phyloP scores from a whole-genome alignment of 495 filamentous ascomycete genomes.

The Neurospora terricola region DNA sequence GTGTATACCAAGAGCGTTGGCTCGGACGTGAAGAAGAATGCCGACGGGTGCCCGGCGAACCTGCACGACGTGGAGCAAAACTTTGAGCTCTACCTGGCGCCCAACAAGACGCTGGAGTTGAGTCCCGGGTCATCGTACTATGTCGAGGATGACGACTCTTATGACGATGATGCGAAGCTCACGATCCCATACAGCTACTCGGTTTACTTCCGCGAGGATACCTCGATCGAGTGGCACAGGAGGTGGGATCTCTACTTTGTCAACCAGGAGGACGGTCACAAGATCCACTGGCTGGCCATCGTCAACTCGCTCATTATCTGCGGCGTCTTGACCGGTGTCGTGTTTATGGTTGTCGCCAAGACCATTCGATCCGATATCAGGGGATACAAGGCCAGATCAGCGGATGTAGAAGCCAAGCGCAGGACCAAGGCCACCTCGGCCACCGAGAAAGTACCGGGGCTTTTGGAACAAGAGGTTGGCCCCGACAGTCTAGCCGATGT shows the following conservation, averaged over 20 bases:
- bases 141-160: slow-evolving; percentile 38
- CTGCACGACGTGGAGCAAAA: slow-evolving; percentile 50
- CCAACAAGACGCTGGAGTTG: slow-evolving; percentile 46
- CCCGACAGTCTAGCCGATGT: slow-evolving; percentile 47
- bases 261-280: slow-evolving; percentile 75
- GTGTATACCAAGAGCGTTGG: slow-evolving; percentile 84
- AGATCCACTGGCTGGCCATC: slow-evolving; percentile 89
- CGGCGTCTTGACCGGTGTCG: slow-evolving; percentile 68
- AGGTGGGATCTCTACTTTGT: slow-evolving; percentile 93
- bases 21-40: slow-evolving; percentile 43
- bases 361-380: slow-evolving; percentile 79
- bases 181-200: slow-evolving; percentile 86
- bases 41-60: slow-evolving; percentile 56
- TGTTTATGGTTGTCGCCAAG: slow-evolving; percentile 75
- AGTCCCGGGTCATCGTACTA: slow-evolving; percentile 48
- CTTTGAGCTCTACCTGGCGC: slow-evolving; percentile 58
- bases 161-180: slow-evolving; percentile 58
- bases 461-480: slow-evolving; percentile 57
- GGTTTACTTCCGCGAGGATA: slow-evolving; percentile 84
- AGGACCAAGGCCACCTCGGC: slow-evolving; percentile 41
- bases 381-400: slow-evolving; percentile 42
- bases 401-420: not conserved
- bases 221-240: slow-evolving; percentile 71
- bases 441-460: slow-evolving; percentile 21
- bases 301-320: slow-evolving; percentile 85